These are phyloP conservation scores for Loxodes magnus DNA, from an alignment of 73 alveolate species.

Conservation along the genomic window DNA sequence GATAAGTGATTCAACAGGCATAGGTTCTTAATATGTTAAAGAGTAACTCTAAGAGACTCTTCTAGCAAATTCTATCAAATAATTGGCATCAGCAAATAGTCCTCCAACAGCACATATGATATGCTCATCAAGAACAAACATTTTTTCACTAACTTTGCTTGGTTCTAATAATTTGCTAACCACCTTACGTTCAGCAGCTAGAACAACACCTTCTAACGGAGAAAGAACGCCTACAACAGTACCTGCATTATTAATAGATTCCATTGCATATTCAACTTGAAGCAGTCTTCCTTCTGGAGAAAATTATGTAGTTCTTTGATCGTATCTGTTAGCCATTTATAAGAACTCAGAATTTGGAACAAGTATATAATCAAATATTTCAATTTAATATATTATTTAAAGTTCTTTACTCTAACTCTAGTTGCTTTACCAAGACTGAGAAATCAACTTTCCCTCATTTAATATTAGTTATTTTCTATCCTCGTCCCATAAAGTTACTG, in stretches of 20 bases:
- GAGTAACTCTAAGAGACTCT: slow-evolving; percentile 38
- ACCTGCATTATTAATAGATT: slow-evolving; percentile 79
- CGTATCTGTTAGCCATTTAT: slow-evolving; percentile 70
- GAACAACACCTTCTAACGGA: slow-evolving; percentile 81
- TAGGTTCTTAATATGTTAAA: slow-evolving; percentile 21
- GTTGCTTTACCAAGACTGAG: too few relatives aligned
- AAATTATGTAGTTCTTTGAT: slow-evolving; percentile 53
- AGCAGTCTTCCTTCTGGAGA: slow-evolving; percentile 87
- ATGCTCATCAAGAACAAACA: slow-evolving; percentile 42
- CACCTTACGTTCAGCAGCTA: slow-evolving; percentile 76
- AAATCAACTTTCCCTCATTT: too few relatives aligned
- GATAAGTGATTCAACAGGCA: slow-evolving; percentile 52
- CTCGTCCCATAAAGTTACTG: too few relatives aligned
- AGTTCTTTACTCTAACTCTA: too few relatives aligned
- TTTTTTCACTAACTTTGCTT: too few relatives aligned
- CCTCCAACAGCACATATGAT: slow-evolving; percentile 57
- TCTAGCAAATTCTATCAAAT: slow-evolving; percentile 49
- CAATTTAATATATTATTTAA: too few relatives aligned
- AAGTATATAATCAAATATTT: too few relatives aligned
- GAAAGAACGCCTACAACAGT: slow-evolving; percentile 72
- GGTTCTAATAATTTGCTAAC: slow-evolving; percentile 63
- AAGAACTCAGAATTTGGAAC: too few relatives aligned
- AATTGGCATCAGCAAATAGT: slow-evolving; percentile 57
- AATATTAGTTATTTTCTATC: too few relatives aligned
- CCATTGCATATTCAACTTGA: slow-evolving; percentile 81